Percentiles rank a stretch among this genome's conserved stretches.
Conservation (phyloP, 2,329 filamentous ascomycete genomes). For the Calonectria pseudoreteaudii region DNA sequence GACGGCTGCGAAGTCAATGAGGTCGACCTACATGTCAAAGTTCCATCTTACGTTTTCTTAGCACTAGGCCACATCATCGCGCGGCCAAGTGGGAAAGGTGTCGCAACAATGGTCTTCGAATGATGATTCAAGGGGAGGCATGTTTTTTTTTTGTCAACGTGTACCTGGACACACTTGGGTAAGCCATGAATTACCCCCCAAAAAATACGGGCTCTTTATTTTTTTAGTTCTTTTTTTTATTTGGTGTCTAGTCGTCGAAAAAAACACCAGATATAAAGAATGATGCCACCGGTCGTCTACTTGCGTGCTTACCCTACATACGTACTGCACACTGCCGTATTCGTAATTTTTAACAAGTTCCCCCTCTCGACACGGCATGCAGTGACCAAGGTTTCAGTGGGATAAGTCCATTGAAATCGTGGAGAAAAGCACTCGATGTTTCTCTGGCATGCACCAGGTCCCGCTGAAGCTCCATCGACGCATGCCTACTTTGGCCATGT, state of each 20-base stretch:
- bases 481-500: not conserved
- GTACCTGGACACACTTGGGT: too few species aligned
- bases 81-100: not conserved
- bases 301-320: constrained; percentile 14
- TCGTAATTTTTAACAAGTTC: constrained; percentile 7
- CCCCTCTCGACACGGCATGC: not conserved
- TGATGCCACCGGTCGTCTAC: not conserved
- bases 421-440: not conserved
- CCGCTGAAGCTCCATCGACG: not conserved
- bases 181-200: too few species aligned
- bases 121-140: not conserved
- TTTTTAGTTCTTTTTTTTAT: not conserved
- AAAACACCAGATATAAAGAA: not conserved
- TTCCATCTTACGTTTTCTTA: constrained; percentile 19
- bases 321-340: not conserved
- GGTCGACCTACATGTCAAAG: constrained; percentile 1
- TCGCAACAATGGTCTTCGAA: constrained; percentile 1
- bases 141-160: too few species aligned
- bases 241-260: not conserved
- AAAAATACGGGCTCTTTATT: too few species aligned
- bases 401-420: not conserved
- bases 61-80: constrained; percentile 9
- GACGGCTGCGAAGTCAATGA: not conserved
- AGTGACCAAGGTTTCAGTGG: constrained; percentile 1
- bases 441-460: not conserved